Base-by-base conservation (phyloP, 805 yeast species). In the Nakazawaea anatomiae region DNA sequence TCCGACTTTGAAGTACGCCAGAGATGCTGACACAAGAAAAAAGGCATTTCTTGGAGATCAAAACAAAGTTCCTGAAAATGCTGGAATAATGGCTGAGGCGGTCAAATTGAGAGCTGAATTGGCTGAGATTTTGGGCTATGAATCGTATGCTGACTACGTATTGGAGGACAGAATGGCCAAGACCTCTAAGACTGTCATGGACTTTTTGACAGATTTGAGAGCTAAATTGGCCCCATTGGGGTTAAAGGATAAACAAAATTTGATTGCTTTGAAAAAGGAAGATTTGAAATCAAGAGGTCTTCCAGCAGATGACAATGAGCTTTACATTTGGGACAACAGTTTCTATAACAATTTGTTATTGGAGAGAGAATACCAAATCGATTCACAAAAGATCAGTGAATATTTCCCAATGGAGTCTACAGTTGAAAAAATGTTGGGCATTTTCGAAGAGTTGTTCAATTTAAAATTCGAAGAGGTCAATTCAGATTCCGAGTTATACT, bases 121-220 rank as follows among this genome's bases (percentile, higher is more conserved):
- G 51, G 89, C 95, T 1, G 61, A 75, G 42, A 52, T 77, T 6
- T 70, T 88, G 59, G 94, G 90, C 25, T 89, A 85, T 66, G 65
- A 75, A 7, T 79, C 79, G 51, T 89, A 77, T 65, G 82, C 94
- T 1, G 85, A 83, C 49, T 87, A 77, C 61, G 77, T 82, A 35
- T 72, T 89, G 56, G 92, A 88, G 55, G 85, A 82, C 49, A 77
- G 89, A 63, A 85, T 89, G 91, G 96, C 96, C 41, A 85, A 88
- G 60, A 74, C 71, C 30, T 79, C 84, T 41, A 71, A 73, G 44
- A 77, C 70, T 28, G 96, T 87, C 25, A 61, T 76, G 58, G 61
- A 66, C 36, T 89, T 89, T 60, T 74, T 89, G 57, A 61, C 71
- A 29, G 91, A 87, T 61, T 73, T 89, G 60, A 76, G 74, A 55